Conservation (phyloP, 371 early-diverging fungal genomes). For the Mortierella sp. region DNA sequence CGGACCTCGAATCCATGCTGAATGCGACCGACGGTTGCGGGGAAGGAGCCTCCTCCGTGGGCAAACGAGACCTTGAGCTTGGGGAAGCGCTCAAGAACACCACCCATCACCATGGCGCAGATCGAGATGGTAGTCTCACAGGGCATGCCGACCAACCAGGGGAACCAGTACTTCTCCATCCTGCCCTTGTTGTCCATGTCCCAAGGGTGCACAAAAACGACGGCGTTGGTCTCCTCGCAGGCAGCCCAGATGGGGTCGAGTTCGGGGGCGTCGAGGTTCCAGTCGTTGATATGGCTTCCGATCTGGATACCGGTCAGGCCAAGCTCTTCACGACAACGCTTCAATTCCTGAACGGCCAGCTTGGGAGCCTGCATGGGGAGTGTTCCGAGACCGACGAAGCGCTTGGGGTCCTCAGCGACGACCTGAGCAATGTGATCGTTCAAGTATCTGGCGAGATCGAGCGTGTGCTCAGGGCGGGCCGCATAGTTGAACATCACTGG, state of each 20-base stretch:
- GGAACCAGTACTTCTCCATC: conserved; percentile 83
- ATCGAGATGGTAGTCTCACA: conserved; percentile 80
- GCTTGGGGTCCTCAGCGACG: conserved; percentile 72
- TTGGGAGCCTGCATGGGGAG: conserved; percentile 82
- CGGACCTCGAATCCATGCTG: conserved; percentile 78
- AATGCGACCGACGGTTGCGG: conserved; percentile 76
- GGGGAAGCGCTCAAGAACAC: conserved; percentile 77
- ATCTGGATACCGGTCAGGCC: conserved; percentile 80
- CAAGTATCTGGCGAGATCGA: conserved; percentile 68
- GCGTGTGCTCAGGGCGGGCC: conserved; percentile 69
- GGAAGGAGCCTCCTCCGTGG: conserved; percentile 82
- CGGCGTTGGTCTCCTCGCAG: conserved; percentile 75
- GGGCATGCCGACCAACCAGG: conserved; percentile 83
- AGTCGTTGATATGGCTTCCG: conserved; percentile 79
- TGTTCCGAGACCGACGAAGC: conserved; percentile 80
- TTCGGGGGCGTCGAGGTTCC: conserved; percentile 82
- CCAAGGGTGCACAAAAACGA: conserved; percentile 83
- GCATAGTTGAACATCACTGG: conserved; percentile 82
- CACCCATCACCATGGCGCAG: conserved; percentile 77
- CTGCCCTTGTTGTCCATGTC: conserved; percentile 75
- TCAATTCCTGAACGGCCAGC: conserved; percentile 75
- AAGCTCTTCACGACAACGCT: conserved; percentile 76
- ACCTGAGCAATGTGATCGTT: conserved; percentile 82
- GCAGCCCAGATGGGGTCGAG: conserved; percentile 76
- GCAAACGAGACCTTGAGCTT: conserved; percentile 76